Base-by-base conservation (phyloP, 2,329 filamentous ascomycete genomes). In the Botryosphaeria dothidea region DNA sequence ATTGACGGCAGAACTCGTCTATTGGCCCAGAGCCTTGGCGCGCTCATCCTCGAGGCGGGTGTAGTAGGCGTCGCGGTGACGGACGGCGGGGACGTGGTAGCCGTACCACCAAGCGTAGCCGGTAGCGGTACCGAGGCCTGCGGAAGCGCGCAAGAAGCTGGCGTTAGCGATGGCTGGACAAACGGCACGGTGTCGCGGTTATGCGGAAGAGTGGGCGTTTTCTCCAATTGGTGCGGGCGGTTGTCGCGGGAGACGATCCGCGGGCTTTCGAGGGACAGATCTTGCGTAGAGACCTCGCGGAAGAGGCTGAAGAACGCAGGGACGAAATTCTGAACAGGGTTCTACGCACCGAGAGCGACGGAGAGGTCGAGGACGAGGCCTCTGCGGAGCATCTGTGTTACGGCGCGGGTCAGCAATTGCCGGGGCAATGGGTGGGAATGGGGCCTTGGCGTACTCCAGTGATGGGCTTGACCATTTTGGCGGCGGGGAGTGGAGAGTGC, bases 21-120 rank as follows among this genome's bases (percentile, higher is more conserved):
- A 56, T 54, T 46, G 76, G 67, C 80, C 79, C 25, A 82, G 72
- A 62, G 79, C 77, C 65, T 74, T 70, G 54, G 85, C 85, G 69
- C 87, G 82, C 79, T 88, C 81, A 71, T 86, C 82, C 78, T 89
- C 87, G 68, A 89, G 81, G 77, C 85, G 86, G 74, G 83, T 79
- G 82, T 89, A 89, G 81, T 84, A 87, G 72, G 80, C 73, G 77
- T 89, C 87, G 75, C 87, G 85, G 75, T 83, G 83, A 75, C 86
- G 86, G 74, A 88, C 85, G 70, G 85, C 81, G 73, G 86, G 86
- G 64, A 89, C 83, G 81, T 89, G 87, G 81, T 84, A 89, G 73
- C 86, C 87, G 81, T 90, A 90, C 88, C 87, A 90, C 82, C 84
- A 90, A 75, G 84, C 82, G 79, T 89, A 90, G 71, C 86, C 88